Percentiles rank a stretch among this genome's conserved stretches.
Conservation (phyloP, 108 stramenopile genomes). For the Cyclostephanos invisitatus region DNA sequence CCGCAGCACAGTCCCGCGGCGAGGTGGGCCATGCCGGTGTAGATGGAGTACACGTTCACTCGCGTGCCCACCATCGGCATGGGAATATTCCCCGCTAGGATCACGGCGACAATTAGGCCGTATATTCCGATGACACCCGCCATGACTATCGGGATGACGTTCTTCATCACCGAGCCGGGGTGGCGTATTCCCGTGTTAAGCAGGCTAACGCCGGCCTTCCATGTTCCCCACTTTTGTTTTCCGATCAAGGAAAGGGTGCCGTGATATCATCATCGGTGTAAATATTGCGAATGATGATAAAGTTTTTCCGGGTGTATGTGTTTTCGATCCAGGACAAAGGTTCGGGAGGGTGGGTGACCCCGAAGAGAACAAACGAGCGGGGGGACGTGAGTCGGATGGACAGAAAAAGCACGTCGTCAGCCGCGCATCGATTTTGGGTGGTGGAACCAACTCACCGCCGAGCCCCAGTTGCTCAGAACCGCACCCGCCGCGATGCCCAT, state of each 20-base stretch:
- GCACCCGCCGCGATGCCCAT: conserved; percentile 75
- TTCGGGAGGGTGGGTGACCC: too few species aligned
- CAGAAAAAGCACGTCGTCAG: background rate
- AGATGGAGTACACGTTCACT: conserved; percentile 78
- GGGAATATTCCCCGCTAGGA: conserved; percentile 72
- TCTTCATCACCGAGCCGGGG: conserved; percentile 86
- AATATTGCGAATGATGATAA: background rate
- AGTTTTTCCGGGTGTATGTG: too few species aligned
- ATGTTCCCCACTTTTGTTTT: conserved; percentile 81
- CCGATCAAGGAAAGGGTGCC: background rate
- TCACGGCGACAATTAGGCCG: conserved; percentile 86
- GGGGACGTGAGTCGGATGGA: too few species aligned
- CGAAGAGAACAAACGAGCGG: too few species aligned
- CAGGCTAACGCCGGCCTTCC: conserved; percentile 78
- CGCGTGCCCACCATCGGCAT: conserved; percentile 58
- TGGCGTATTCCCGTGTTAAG: conserved; percentile 87
- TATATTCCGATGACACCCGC: conserved; percentile 92
- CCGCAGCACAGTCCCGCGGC: conserved; percentile 84
- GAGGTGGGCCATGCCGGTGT: conserved; percentile 81
- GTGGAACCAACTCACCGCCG: conserved; percentile 58
- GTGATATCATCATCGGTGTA: background rate
- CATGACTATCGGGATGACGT: conserved; percentile 91
- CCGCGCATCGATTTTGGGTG: conserved; percentile 1
- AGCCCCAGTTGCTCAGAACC: conserved; percentile 74
- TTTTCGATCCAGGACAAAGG: too few species aligned